A percentile compares a stretch with the other conserved stretches of the same genome.
phyloP scores from a whole-genome alignment of 108 stramenopile genomes.

The Nitzschia sp. region DNA sequence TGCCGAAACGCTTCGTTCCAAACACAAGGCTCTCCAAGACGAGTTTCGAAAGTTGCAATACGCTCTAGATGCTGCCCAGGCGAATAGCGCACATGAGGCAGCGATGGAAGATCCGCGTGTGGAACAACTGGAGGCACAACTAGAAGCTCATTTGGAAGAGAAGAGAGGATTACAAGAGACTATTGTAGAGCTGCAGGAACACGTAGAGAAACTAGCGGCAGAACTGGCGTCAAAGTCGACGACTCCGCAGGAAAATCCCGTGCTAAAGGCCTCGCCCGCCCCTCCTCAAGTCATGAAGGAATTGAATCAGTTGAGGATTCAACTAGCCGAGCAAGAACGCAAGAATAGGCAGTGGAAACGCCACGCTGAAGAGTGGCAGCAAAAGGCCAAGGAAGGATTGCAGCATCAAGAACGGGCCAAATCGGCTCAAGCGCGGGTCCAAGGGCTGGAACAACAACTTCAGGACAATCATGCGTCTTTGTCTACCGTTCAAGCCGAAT shows the following conservation, averaged over 20 bases:
- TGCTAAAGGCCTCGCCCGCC: conserved; percentile 19
- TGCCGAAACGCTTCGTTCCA: conserved; percentile 34
- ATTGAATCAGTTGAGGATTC: conserved; percentile 54
- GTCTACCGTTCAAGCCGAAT: conserved; percentile 41
- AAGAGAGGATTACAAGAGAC: conserved; percentile 13
- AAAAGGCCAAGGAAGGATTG: conserved; percentile 41
- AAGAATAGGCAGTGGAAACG: conserved; percentile 64
- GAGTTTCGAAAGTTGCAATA: conserved; percentile 41
- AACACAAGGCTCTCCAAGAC: conserved; percentile 28
- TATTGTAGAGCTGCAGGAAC: conserved; percentile 1
- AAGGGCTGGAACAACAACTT: conserved; percentile 51
- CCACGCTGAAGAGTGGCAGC: conserved; percentile 42
- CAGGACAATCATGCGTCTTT: conserved; percentile 5
- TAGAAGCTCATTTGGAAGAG: conserved; percentile 18
- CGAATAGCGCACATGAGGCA: conserved; percentile 12
- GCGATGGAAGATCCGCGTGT: conserved; percentile 30
- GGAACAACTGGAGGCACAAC: conserved; percentile 36
- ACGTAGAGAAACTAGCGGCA: background rate
- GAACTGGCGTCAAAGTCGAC: background rate
- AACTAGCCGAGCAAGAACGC: conserved; percentile 76
- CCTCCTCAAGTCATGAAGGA: conserved; percentile 48
- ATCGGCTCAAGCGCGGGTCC: conserved; percentile 36
- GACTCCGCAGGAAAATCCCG: background rate
- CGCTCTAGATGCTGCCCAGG: conserved; percentile 32
- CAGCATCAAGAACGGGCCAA: conserved; percentile 52